Evolutionary conservation across 192 early-diverging fungal genomes (phyloP).

Genomic region (Coemansia sp.): DNA sequence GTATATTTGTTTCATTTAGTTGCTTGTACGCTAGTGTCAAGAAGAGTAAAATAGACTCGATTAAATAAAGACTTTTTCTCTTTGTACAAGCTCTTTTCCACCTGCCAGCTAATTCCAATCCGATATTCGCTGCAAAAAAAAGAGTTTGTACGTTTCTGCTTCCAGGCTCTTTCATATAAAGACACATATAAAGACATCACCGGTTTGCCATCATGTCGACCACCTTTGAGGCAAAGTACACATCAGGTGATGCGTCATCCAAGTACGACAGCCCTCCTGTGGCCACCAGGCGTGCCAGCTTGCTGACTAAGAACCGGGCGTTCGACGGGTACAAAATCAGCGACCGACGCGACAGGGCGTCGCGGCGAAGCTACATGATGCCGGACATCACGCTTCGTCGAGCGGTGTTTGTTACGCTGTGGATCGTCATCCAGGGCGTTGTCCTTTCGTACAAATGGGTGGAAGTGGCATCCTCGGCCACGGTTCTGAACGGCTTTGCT

Average conservation of each 20-base stretch:
- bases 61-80: no score
- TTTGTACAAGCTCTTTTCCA: no score
- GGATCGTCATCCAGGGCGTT: constrained; percentile 61
- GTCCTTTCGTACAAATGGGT: constrained; percentile 63
- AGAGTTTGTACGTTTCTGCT: no score
- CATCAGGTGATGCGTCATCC: constrained; percentile 7
- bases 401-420: constrained; percentile 57
- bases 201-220: background rate
- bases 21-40: no score
- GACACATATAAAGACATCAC: no score
- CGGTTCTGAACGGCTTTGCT: constrained; percentile 47
- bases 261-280: constrained; percentile 3
- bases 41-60: no score
- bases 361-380: constrained; percentile 16
- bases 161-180: no score
- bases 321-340: constrained; percentile 50
- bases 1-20: no score
- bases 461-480: constrained; percentile 51
- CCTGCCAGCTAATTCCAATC: no score
- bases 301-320: constrained; percentile 51
- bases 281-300: constrained; percentile 36
- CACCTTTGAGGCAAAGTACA: constrained; percentile 31
- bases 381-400: constrained; percentile 54
- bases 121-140: no score
- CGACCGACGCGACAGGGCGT: constrained; percentile 10